A percentile compares a stretch with the other conserved stretches of the same genome.
Conservation (phyloP, 129 eudicot species). For the Kitagawia praeruptora region DNA sequence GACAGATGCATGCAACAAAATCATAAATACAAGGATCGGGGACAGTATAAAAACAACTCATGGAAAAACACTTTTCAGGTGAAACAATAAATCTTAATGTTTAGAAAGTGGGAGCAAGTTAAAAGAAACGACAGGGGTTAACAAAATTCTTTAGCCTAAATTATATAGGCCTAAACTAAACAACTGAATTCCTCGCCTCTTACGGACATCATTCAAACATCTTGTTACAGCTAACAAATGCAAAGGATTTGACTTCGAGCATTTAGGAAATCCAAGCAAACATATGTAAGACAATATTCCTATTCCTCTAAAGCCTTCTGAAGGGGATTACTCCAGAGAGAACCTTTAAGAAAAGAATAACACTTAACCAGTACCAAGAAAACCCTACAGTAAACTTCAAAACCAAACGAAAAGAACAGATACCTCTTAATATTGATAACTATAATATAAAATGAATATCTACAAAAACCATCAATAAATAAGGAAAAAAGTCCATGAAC, state of each 20-base stretch:
- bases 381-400: not conserved
- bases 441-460: not conserved
- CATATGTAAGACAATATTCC: not conserved
- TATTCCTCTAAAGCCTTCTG: not conserved
- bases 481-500: not conserved
- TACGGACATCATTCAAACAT: not conserved
- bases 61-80: not conserved
- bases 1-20: not conserved
- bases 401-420: not conserved
- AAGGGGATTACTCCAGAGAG: not conserved
- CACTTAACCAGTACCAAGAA: not conserved
- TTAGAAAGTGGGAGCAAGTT: not conserved
- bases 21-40: not conserved
- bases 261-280: not conserved
- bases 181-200: not conserved
- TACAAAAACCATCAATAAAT: not conserved
- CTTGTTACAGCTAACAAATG: not conserved
- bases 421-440: not conserved
- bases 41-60: not conserved
- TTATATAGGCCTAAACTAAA: not conserved
- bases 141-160: not conserved
- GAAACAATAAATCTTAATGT: not conserved
- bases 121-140: not conserved
- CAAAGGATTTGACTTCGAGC: not conserved
- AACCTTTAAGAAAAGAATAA: not conserved